Evolutionary conservation across 768 basidiomycete genomes (phyloP).

Genomic region (Amanita subjunquillea): DNA sequence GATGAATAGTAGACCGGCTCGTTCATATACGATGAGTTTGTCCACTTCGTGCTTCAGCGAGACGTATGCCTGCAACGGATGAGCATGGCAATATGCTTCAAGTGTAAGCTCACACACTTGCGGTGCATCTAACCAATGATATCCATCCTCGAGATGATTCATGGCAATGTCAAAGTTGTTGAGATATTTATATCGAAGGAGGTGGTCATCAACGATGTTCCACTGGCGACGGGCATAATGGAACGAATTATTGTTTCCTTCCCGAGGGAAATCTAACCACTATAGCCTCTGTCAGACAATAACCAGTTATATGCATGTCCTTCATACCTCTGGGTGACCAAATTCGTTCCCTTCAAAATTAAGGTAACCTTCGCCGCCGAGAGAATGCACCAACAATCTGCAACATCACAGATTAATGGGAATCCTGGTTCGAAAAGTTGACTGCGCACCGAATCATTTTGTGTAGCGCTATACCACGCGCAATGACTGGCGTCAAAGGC

Average conservation of each 20-base stretch:
- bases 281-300: conserved; percentile 16
- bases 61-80: conserved; percentile 60
- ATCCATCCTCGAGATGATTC: conserved; percentile 76
- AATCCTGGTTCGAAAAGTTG: conserved; percentile 8
- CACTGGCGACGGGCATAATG: conserved; percentile 96
- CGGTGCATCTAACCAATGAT: conserved; percentile 75
- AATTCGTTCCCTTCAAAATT: conserved; percentile 99
- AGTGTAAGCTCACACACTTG: conserved; percentile 39
- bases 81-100: conserved; percentile 4
- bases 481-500: conserved; percentile 72
- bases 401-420: not conserved
- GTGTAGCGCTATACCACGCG: conserved; percentile 87
- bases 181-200: conserved; percentile 88
- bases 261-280: conserved; percentile 99
- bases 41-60: conserved; percentile 91
- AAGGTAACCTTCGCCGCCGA: conserved; percentile 96
- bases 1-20: conserved; percentile 86
- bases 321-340: conserved; percentile 84
- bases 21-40: conserved; percentile 91
- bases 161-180: conserved; percentile 91
- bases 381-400: conserved; percentile 81
- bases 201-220: conserved; percentile 80
- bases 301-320: not conserved
- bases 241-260: conserved; percentile 92
- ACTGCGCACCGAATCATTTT: conserved; percentile 84